phyloP scores from a whole-genome alignment of 352 stramenopile genomes.

The Globisporangium nagaii region DNA sequence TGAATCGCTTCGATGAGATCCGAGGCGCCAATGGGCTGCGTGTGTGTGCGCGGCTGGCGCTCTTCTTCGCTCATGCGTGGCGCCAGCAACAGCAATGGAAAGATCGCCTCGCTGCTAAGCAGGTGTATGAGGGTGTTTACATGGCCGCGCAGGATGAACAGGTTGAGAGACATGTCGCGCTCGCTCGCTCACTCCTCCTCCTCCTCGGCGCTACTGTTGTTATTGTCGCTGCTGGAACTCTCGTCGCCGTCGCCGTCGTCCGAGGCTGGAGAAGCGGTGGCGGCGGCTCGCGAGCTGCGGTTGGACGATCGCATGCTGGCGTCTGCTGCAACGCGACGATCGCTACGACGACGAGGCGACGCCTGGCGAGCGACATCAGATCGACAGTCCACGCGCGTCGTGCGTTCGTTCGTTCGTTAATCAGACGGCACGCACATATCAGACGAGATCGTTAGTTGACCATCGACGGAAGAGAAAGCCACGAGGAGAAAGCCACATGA shows the following conservation, averaged over 20 bases:
- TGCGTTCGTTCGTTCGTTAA: background rate
- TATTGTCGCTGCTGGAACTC: background rate
- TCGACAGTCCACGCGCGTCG: background rate
- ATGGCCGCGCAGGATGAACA: background rate
- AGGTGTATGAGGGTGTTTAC: constrained; percentile 1
- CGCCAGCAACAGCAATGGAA: background rate
- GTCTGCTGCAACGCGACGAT: constrained; percentile 12
- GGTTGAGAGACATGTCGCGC: background rate
- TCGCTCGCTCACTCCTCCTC: background rate
- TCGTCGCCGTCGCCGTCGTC: background rate
- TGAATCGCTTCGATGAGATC: too few relatives aligned
- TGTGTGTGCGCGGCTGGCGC: too few relatives aligned
- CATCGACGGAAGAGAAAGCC: background rate
- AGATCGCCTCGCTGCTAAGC: background rate
- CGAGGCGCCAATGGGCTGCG: too few relatives aligned
- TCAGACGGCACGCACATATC: background rate
- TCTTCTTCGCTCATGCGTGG: constrained; percentile 1
- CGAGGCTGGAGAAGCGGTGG: background rate
- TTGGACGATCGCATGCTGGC: background rate
- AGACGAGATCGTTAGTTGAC: background rate
- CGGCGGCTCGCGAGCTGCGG: background rate
- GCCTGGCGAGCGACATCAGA: too few relatives aligned
- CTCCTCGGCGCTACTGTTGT: constrained; percentile 8
- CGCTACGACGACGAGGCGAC: constrained; percentile 2
- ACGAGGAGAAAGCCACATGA: background rate